Percentiles rank a stretch among this genome's conserved stretches.
Conservation (phyloP, 2,329 filamentous ascomycete species). For the Geoglossum cookeanum region DNA sequence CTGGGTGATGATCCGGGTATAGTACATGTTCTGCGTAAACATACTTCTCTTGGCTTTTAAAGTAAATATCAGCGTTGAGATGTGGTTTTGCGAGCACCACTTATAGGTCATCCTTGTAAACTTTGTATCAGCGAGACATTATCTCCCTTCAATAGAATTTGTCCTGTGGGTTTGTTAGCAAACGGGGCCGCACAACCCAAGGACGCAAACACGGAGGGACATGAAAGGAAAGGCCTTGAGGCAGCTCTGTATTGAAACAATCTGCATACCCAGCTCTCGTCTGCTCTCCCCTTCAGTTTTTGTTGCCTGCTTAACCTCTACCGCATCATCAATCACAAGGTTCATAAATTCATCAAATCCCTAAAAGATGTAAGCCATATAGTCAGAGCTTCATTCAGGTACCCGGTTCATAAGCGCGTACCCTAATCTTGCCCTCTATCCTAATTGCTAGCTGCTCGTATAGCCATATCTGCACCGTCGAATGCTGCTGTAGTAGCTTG, state of each 20-base stretch:
- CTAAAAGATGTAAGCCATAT: conserved; percentile 17
- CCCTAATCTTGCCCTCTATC: conserved; percentile 91
- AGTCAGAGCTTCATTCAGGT: neutral
- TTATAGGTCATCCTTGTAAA: conserved; percentile 18
- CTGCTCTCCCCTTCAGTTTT: conserved; percentile 67
- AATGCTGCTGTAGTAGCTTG: conserved; percentile 71
- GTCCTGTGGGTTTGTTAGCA: conserved; percentile 32
- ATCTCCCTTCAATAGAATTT: conserved; percentile 75
- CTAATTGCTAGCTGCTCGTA: conserved; percentile 89
- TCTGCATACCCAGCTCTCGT: conserved; percentile 52
- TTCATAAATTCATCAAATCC: conserved; percentile 99
- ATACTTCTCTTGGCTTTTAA: neutral
- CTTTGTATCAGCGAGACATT: conserved; percentile 67
- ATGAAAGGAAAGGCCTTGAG: no score
- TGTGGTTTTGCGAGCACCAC: neutral
- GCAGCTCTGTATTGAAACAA: neutral
- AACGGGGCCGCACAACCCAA: neutral
- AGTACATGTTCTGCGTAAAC: neutral
- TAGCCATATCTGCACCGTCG: conserved; percentile 84
- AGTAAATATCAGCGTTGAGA: neutral
- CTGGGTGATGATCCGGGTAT: neutral
- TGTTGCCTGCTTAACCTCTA: conserved; percentile 72
- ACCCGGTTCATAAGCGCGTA: conserved; percentile 25
- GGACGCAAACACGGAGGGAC: no score
- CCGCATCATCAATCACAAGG: conserved; percentile 83